Percentiles rank a stretch among this genome's conserved stretches.
Conservation (phyloP, 495 filamentous ascomycete species). For the Elaphomyces granulatus region DNA sequence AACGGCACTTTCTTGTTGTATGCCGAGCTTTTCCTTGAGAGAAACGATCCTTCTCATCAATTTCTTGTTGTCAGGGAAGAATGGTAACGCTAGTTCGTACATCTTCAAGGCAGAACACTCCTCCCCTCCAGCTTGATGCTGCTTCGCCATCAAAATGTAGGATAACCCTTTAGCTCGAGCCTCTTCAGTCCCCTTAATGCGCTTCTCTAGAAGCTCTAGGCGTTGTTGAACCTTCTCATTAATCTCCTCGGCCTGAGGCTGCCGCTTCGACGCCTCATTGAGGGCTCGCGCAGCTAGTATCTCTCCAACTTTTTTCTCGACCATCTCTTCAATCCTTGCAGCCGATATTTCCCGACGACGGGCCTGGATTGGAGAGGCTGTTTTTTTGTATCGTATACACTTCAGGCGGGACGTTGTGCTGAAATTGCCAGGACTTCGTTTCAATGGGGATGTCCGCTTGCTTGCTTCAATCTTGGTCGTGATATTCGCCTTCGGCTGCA, state of each 20-base stretch:
- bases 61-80: slow-evolving; percentile 78
- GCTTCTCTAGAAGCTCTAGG: slow-evolving; percentile 70
- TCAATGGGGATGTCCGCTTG: slow-evolving; percentile 26
- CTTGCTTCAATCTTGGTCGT: slow-evolving; percentile 25
- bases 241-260: slow-evolving; percentile 40
- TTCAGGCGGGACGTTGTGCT: slow-evolving; percentile 20
- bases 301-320: slow-evolving; percentile 81
- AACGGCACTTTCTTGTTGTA: background rate
- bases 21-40: slow-evolving; percentile 44
- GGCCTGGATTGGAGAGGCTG: slow-evolving; percentile 17
- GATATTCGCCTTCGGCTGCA: slow-evolving; percentile 28
- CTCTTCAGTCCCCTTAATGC: slow-evolving; percentile 64
- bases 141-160: slow-evolving; percentile 77
- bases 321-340: slow-evolving; percentile 75
- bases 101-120: slow-evolving; percentile 64
- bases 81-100: slow-evolving; percentile 71
- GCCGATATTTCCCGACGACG: slow-evolving; percentile 38
- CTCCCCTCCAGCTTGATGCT: slow-evolving; percentile 73
- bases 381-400: slow-evolving; percentile 17
- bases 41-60: slow-evolving; percentile 60
- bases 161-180: slow-evolving; percentile 64
- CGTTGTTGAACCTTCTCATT: slow-evolving; percentile 66
- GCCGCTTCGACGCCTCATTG: slow-evolving; percentile 29
- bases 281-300: slow-evolving; percentile 57
- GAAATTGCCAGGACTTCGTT: slow-evolving; percentile 6